Conservation (phyloP, 352 stramenopile genomes). For the Globisporangium paddicum region DNA sequence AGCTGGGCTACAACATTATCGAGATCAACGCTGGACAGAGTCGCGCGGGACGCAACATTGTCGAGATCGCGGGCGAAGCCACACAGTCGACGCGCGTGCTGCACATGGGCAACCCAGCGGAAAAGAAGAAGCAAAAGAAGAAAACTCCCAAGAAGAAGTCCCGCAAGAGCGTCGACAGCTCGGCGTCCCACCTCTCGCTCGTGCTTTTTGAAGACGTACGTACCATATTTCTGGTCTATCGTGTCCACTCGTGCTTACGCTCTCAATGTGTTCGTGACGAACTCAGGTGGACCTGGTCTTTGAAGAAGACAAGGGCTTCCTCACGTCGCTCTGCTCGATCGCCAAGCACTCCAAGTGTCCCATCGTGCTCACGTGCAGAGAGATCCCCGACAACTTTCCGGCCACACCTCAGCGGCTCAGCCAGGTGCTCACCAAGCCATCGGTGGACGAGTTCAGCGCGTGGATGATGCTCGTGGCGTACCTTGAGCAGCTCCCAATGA, state of each 20-base stretch:
- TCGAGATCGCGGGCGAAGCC: slow-evolving; percentile 78
- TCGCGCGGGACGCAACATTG: slow-evolving; percentile 58
- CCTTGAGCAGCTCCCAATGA: slow-evolving; percentile 44
- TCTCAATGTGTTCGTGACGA: slow-evolving; percentile 2
- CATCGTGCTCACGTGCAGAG: slow-evolving; percentile 65
- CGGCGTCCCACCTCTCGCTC: slow-evolving; percentile 56
- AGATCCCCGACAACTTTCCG: slow-evolving; percentile 60
- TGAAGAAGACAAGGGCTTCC: slow-evolving; percentile 78
- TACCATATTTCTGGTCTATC: not conserved
- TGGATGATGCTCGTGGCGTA: slow-evolving; percentile 62
- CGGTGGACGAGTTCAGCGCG: slow-evolving; percentile 50
- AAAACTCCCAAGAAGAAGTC: slow-evolving; percentile 37
- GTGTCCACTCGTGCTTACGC: not conserved
- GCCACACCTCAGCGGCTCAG: slow-evolving; percentile 36
- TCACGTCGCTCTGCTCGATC: slow-evolving; percentile 65
- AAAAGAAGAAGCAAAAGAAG: slow-evolving; percentile 42
- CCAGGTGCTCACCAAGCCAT: slow-evolving; percentile 36
- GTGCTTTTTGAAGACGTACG: slow-evolving; percentile 82
- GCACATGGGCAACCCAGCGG: slow-evolving; percentile 26
- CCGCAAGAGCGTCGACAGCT: slow-evolving; percentile 31
- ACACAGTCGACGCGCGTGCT: slow-evolving; percentile 80
- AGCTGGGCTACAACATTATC: slow-evolving; percentile 80
- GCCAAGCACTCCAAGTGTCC: slow-evolving; percentile 78
- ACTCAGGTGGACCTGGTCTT: slow-evolving; percentile 64
- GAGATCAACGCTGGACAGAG: slow-evolving; percentile 82